These are phyloP conservation scores for Entomophthora muscae DNA, from an alignment of 371 early-diverging fungal species.

Conservation along the genomic window DNA sequence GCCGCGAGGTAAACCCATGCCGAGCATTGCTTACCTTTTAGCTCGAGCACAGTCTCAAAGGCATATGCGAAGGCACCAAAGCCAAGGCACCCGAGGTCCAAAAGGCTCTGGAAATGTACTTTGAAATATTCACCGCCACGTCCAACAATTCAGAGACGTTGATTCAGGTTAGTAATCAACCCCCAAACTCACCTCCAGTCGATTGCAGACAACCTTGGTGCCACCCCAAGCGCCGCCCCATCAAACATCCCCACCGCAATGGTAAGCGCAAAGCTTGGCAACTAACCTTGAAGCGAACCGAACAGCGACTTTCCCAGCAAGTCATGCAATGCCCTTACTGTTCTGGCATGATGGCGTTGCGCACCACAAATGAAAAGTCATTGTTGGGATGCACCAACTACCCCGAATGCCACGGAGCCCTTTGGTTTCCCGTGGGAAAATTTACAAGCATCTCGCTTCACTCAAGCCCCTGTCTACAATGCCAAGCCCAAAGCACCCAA, in stretches of 20 bases:
- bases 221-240: too few relatives aligned
- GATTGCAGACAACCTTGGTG: background rate
- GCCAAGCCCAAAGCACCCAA: too few relatives aligned
- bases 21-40: constrained; percentile 9
- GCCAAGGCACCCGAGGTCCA: constrained; percentile 28
- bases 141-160: constrained; percentile 23
- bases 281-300: background rate
- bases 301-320: background rate
- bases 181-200: background rate
- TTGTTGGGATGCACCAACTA: too few relatives aligned
- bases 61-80: constrained; percentile 38
- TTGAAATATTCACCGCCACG: constrained; percentile 31
- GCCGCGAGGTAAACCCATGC: constrained; percentile 38
- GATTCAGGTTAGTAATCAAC: constrained; percentile 15
- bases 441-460: too few relatives aligned
- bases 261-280: background rate
- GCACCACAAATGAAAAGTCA: too few relatives aligned
- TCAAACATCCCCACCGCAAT: background rate
- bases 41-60: constrained; percentile 47
- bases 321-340: background rate
- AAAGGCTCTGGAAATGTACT: constrained; percentile 32
- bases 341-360: too few relatives aligned
- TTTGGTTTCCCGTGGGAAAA: too few relatives aligned
- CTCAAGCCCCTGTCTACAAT: too few relatives aligned
- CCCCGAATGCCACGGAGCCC: too few relatives aligned